These are phyloP conservation scores for Rhodotorula babjevae DNA, from an alignment of 768 basidiomycete genomes.

Conservation along the genomic window DNA sequence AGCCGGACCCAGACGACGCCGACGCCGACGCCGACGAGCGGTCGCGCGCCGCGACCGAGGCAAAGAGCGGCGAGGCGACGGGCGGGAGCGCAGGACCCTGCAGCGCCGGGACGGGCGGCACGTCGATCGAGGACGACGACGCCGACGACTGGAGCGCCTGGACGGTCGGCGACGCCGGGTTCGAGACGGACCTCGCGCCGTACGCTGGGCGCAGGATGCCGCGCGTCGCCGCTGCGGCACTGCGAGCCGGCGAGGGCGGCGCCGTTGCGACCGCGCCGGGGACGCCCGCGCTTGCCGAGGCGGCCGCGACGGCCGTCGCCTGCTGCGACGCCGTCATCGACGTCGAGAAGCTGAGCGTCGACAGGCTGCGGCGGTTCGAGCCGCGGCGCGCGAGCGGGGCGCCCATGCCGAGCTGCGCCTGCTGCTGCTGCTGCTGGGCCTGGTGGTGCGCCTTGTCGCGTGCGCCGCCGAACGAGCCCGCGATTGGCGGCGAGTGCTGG, in stretches of 20 bases:
- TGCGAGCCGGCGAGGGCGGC: background rate
- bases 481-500: background rate
- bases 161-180: constrained; percentile 16
- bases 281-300: background rate
- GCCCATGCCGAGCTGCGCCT: background rate
- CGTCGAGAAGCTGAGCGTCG: constrained; percentile 28
- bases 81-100: background rate
- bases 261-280: background rate
- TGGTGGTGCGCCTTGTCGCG: background rate
- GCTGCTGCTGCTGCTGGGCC: background rate
- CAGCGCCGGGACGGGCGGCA: no score
- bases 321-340: constrained; percentile 2
- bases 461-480: background rate
- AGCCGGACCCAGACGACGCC: constrained; percentile 10
- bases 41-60: constrained; percentile 1
- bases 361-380: constrained; percentile 31
- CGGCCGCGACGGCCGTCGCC: background rate
- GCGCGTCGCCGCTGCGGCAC: background rate
- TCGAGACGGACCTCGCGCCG: constrained; percentile 27
- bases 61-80: constrained; percentile 5
- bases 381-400: background rate
- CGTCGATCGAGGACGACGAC: background rate
- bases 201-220: constrained; percentile 10
- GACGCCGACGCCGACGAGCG: constrained; percentile 31
- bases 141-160: background rate